Base-by-base conservation (phyloP, 2,329 filamentous ascomycete genomes). In the Exophiala sp. region DNA sequence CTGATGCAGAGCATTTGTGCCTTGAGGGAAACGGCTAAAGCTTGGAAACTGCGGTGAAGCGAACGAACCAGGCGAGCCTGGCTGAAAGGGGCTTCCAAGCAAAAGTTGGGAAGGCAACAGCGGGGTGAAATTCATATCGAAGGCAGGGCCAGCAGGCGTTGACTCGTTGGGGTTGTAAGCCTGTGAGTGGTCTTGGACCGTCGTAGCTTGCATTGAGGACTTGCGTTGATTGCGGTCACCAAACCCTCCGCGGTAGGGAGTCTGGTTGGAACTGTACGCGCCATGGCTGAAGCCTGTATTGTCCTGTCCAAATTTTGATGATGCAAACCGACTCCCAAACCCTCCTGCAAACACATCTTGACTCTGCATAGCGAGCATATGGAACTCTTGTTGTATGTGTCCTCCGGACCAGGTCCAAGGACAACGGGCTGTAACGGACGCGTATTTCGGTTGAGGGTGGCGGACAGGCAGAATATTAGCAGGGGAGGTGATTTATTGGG, bases 51-150 rank as follows among this genome's bases (percentile, higher is more conserved):
- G 91, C 36, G 91, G 88, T 62, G 88, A 96, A 58, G 86, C 85
- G 73, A 96, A 97, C 35, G 89, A 86, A 33, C 87, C 89, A 3
- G 92, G 92, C 4, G 89, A 96, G 39, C 91, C 94, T 11, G 94
- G 91, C 74, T 97, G 94, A 75, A 97, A 97, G 14, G 94, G 94
- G 72, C 91, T 96, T 44, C 94, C 94, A 47, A 97, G 86, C 21
- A 99, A 84, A 65, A 99, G 79, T 74, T 96, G 90, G 33, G 92
- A 97, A 34, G 94, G 94, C 35, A 99, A 83, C 62, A 99, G 81
- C 61, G 94, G 92, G 9, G 94, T 96, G 73, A 96, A 97, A 75
- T 97, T 94, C 92, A 97, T 96, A 68, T 97, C 94, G 68, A 91
- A 95, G 40, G 83, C 90, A 48, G 90, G 92, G 10, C 41, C 41